These are phyloP conservation scores for Gigaspora rosea DNA, from an alignment of 192 early-diverging fungal species.

Conservation along the genomic window DNA sequence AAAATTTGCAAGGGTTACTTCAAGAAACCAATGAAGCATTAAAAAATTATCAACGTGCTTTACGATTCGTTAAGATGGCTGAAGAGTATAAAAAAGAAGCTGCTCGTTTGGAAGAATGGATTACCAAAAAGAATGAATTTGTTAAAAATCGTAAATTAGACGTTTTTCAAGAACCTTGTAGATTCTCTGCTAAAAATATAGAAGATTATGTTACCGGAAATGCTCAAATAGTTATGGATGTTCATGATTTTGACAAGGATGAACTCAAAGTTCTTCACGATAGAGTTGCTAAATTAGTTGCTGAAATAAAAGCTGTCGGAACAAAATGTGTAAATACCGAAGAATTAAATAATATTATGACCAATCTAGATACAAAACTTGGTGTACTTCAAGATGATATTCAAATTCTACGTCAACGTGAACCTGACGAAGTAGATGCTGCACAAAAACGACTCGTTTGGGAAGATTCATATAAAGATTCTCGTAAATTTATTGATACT, in stretches of 20 bases:
- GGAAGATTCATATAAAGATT: constrained; percentile 20
- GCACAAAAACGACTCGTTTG: constrained; percentile 19
- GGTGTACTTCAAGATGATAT: constrained; percentile 3
- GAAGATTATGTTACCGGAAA: constrained; percentile 24
- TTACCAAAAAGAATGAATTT: constrained; percentile 24
- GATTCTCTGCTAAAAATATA: constrained; percentile 28
- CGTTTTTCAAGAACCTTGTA: constrained; percentile 22
- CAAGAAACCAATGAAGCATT: constrained; percentile 24
- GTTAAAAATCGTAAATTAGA: constrained; percentile 31
- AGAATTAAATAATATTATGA: constrained; percentile 24
- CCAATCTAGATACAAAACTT: background rate
- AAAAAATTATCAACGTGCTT: constrained; percentile 24
- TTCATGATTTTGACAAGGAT: constrained; percentile 34
- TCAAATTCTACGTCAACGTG: background rate
- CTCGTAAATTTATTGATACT: background rate
- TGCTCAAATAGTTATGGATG: constrained; percentile 20
- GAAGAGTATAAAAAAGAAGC: constrained; percentile 31
- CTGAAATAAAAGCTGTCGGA: constrained; percentile 13
- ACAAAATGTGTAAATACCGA: constrained; percentile 34
- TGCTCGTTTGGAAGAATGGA: constrained; percentile 25
- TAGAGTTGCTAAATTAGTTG: constrained; percentile 28
- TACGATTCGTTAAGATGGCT: constrained; percentile 5
- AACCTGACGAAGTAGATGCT: constrained; percentile 22
- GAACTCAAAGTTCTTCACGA: constrained; percentile 30
- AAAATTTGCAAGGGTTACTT: background rate